Evolutionary conservation across 345 rosid species (phyloP), one percentile per base, ranked within the genome.

Genomic region (Abelmoschus esculentus): DNA sequence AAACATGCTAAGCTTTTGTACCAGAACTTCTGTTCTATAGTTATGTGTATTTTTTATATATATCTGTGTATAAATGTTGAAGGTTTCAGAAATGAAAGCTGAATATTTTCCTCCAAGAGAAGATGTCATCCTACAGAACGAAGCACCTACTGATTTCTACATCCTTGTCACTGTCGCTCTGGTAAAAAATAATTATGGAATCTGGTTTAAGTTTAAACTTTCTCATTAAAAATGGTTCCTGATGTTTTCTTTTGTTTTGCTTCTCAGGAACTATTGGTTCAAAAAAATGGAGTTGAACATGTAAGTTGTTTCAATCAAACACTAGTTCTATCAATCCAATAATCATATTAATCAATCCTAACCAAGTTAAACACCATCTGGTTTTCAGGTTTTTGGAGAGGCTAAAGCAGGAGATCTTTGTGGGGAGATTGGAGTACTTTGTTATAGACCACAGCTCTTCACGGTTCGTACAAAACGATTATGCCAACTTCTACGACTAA

Each of bases 381-480:
- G 49, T 44, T 12, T 44, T 44, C n/a, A 44, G 49, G 49, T 44
- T 44, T 11, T 44, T 12, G 49, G 49, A 44, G 49, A 44, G 49
- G 49, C 12, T 8, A 44, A 9, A 44, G 12, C 12, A 44, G 49
- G 49, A 0, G 49, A 44, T 44, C 12, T 44, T 12, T 44, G 49
- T 12, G 49, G 49, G 11, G 49, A 44, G 83, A 85, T 90, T 13
- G 97, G 96, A 6, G 93, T 95, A 32, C 83, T 91, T 68, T 91
- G 97, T 70, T 88, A 86, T 63, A 84, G 86, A 78, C 99, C 99
- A 61, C 96, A 95, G 56, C 84, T 90, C 38, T 90, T 86, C 83
- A 91, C 99, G 0, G 96, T 88, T n/a, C 79, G 96, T 70, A 95
- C 97, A 66, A 95, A 86, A 75, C 86, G 96, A 71, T 73, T 95